Evolutionary conservation across 108 stramenopile species (phyloP), one percentile per base, ranked within the genome.

Genomic region (Nitzschia palea): DNA sequence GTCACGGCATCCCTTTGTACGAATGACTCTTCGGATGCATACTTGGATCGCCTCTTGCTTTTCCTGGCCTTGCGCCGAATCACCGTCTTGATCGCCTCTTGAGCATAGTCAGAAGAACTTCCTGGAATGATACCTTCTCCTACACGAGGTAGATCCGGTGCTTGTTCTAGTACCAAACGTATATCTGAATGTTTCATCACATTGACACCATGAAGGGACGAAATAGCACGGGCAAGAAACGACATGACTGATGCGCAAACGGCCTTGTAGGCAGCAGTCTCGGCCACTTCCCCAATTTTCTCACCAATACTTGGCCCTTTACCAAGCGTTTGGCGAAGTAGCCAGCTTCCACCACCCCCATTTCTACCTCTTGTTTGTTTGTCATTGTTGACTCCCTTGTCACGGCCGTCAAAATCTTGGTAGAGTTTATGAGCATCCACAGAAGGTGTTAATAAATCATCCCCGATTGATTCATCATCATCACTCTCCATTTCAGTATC

Each of bases 121-220:
- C 65, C 73, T 5, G 79, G 73, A 15, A 80, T 74, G 20, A 72
- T 67, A 26, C 70, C 71, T 62, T 78, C 42, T n/a, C 40, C 40
- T 9, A 86, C 53, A n/a, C 84, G 89, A 37, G 88, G 88, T 17
- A 95, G 74, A 55, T 91, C 87, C n/a, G 88, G 79, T 20, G 84
- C 73, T 70, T 80, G 73, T 52, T 91, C 91, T 50, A 89, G 43
- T 22, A 81, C 86, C 2, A 91, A 68, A 29, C 90, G 73, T 64
- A 95, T 93, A 65, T 95, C 91, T 14, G 91, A 82, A 76, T 90
- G 86, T 28, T 66, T 71, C 88, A 95, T 79, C n/a, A 95, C 71
- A 50, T 89, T 90, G 55, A 88, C 72, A 0, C 91, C 94, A 53
- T 95, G 94, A n/a, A 95, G 55, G 1, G 80, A 79, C 15, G 90